Evolutionary conservation across 148 eudicot species (phyloP).

Genomic region (Fagopyrum tataricum): DNA sequence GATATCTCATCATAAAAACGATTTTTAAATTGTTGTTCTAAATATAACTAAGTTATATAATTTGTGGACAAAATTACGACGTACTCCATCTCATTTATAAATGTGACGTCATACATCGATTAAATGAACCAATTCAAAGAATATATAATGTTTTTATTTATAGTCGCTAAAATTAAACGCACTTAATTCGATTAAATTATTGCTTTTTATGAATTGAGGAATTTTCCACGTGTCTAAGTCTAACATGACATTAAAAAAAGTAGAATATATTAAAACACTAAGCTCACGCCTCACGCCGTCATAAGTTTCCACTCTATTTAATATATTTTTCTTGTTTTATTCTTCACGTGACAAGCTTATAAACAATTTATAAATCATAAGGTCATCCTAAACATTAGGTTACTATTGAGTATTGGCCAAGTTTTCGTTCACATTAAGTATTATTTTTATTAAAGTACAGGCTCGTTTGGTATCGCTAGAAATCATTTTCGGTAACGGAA

Average conservation of each 20-base stretch:
- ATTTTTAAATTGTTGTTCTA: no score
- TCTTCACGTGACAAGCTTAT: neutral
- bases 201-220: no score
- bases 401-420: no score
- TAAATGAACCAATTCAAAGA: neutral
- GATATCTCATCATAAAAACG: no score
- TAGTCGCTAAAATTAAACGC: neutral
- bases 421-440: no score
- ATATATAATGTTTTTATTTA: neutral
- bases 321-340: neutral
- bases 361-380: neutral
- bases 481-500: no score
- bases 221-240: neutral
- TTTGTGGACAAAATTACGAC: no score
- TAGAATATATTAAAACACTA: neutral
- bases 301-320: no score
- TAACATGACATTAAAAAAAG: neutral
- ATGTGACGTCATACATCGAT: neutral
- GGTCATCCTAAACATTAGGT: neutral
- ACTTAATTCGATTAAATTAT: neutral
- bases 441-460: no score
- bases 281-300: neutral
- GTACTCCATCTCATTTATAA: no score
- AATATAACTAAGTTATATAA: no score
- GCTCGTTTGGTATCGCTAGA: no score